Evolutionary conservation across 2,329 filamentous ascomycete genomes (phyloP), one percentile per base, ranked within the genome.

Genomic region (Clonostachys chloroleuca): DNA sequence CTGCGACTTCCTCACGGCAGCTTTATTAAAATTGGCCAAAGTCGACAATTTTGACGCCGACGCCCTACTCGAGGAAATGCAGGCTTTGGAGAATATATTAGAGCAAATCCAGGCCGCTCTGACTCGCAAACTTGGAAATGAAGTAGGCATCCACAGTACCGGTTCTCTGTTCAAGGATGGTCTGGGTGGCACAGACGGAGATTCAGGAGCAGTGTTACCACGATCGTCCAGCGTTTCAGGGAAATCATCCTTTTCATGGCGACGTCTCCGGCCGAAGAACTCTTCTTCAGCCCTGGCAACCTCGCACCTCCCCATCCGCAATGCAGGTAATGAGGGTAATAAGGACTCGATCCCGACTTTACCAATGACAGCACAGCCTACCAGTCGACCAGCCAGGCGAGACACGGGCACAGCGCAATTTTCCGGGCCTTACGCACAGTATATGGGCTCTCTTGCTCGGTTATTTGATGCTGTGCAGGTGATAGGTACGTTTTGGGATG

Each of bases 401-500:
- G 87, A 92, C 61, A 68, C 90, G 4, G 72, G 70, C 16, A 80
- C 81, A 47, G 75, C 87, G 45, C 77, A 82, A 51, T 95, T 92
- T 56, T 78, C 83, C 34, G 94, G 94, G 1, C 91, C 92, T 3
- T 89, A 96, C 65, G 84, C 87, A 24, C 81, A 86, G 54, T 99
- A 99, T 64, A 96, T 97, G 90, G 81, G 83, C 56, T 87, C 91
- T 54, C 75, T 99, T 61, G 92, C 92, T 56, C 84, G 87, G 56
- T 71, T 99, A 54, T 99, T 95, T 65, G 94, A 97, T 70, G 90
- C 92, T 54, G 92, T 85, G 46, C 94, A 97, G 70, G 81, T 92
- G 48, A 76, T 99, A 62, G 94, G 94, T 96, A 78, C 75, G 84
- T 56, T n/a, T 18, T 12, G 37, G 14, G 24, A 13, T 30, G 24